Evolutionary conservation across 139 green algal species (phyloP), one percentile per base, ranked within the genome.

Genomic region (Pseudopediastrum boryanum): DNA sequence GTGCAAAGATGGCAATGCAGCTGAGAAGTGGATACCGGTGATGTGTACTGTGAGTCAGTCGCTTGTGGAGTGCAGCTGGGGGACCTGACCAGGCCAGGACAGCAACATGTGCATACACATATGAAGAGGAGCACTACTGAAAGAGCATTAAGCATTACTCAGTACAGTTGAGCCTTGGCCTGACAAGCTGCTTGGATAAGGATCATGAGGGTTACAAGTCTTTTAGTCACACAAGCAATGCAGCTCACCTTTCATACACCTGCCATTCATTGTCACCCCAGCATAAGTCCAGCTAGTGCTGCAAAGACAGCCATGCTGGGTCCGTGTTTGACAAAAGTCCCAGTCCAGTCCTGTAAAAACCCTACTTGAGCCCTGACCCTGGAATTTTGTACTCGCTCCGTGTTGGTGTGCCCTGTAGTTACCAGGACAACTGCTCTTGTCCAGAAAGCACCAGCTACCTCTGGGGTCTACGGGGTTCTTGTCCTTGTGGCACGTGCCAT

Each of bases 391-490:
- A 16, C 16, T 23, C 9, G 44, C 56, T 33, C 78, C 80, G 25
- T 65, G 50, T 25, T 77, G 59, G 65, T 84, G 83, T 25, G 83
- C 83, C 10, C 77, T 71, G 48, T 50, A 36, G 13, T 48, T 3
- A 7, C 39, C 39, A 29, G 83, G 83, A 62, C 83, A 87, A 9
- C 68, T 83, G 13, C 43, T 23, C 25, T 2, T 44, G 67, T 84
- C 72, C 7, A 87, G 52, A 1, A 79, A 66, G 52, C 81, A 86
- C 81, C 81, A 86, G 16, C 68, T n/a, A 6, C 81, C 81, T 10
- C 41, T 41, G 2, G 39, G 8, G 48, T 68, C 69, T 0, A 39
- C 51, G 12, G 44, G 71, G n/a, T 36, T 38, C 41, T 59, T 51
- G 25, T 48, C 51, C 2, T 54, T 42, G 29, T 36, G 39, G 43